Evolutionary conservation across 2,329 filamentous ascomycete species (phyloP).

Genomic region (Xylariaceae sp.): DNA sequence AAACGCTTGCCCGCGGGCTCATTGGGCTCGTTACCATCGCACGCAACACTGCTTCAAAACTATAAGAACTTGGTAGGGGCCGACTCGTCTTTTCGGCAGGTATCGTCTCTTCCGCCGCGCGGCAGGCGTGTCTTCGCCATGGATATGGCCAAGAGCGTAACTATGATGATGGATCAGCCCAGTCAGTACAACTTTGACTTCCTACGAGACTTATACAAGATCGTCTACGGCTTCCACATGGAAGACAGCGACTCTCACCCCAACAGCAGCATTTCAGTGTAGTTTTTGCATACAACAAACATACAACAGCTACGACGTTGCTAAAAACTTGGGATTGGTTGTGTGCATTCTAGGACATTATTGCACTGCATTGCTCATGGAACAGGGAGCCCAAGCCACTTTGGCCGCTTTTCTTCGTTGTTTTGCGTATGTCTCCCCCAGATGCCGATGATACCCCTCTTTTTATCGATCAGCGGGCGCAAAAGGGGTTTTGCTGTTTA

Average conservation of each 20-base stretch:
- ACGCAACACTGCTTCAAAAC: conserved; percentile 66
- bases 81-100: conserved; percentile 62
- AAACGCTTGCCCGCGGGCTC: conserved; percentile 70
- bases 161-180: conserved; percentile 65
- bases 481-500: conserved; percentile 4
- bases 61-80: conserved; percentile 77
- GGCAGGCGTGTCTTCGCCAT: conserved; percentile 60
- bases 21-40: conserved; percentile 69
- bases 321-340: neutral
- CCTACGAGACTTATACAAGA: conserved; percentile 73
- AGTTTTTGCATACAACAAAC: conserved; percentile 2
- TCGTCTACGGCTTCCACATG: conserved; percentile 79
- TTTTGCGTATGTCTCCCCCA: neutral
- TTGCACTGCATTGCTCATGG: neutral
- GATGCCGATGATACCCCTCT: conserved; percentile 19
- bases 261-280: conserved; percentile 58
- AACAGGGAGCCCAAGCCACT: neutral
- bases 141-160: conserved; percentile 78
- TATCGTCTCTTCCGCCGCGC: conserved; percentile 50
- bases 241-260: conserved; percentile 71
- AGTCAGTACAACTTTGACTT: conserved; percentile 75
- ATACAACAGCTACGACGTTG: neutral
- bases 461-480: conserved; percentile 14
- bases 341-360: neutral
- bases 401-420: neutral